Evolutionary conservation across 345 rosid species (phyloP).

Genomic region (Lepidium aucheri): DNA sequence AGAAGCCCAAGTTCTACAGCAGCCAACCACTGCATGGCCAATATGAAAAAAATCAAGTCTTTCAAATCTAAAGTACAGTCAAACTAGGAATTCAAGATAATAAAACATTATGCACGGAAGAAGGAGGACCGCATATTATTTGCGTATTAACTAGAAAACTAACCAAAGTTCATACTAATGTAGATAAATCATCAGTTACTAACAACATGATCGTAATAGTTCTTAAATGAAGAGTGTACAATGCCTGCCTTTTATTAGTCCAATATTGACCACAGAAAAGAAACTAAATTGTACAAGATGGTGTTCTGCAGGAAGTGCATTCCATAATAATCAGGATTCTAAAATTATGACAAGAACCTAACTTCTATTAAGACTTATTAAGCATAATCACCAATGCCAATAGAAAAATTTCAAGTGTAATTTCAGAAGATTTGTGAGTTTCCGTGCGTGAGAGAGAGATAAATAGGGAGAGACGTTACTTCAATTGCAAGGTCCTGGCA

Average conservation of each 20-base stretch:
- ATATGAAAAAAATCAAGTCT: constrained; percentile 12
- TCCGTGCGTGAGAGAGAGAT: background rate
- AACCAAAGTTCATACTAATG: background rate
- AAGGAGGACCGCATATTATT: background rate
- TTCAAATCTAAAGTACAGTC: background rate
- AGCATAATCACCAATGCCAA: background rate
- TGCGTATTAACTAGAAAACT: background rate
- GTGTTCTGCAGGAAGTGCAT: background rate
- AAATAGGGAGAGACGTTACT: constrained; percentile 37
- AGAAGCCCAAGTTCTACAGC: constrained; percentile 93
- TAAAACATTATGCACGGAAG: background rate
- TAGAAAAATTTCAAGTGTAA: background rate
- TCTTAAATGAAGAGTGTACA: constrained; percentile 4
- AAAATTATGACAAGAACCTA: constrained; percentile 1
- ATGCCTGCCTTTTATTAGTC: background rate
- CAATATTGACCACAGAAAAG: background rate
- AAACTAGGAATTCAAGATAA: background rate
- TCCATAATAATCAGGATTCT: background rate
- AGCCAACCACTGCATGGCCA: constrained; percentile 68
- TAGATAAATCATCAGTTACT: background rate
- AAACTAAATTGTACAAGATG: background rate
- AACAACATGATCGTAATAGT: background rate
- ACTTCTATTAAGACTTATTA: background rate
- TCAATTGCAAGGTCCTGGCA: constrained; percentile 74
- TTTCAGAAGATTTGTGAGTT: background rate